These are phyloP conservation scores for Medicago lupulina DNA, from an alignment of 306 rosid genomes.

Conservation along the genomic window DNA sequence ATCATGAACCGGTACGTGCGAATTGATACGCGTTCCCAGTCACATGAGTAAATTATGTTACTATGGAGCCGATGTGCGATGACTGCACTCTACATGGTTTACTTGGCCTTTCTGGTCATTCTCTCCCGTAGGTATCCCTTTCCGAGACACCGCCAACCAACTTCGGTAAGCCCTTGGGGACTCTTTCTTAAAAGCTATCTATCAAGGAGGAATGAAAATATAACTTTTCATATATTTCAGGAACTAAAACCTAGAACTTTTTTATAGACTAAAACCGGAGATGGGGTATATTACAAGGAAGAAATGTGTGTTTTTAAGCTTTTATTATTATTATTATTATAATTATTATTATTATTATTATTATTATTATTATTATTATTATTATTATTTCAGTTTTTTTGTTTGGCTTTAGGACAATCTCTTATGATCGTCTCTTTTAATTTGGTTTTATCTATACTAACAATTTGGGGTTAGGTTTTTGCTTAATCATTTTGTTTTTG, in stretches of 20 bases:
- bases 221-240: not conserved
- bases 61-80: too few species aligned
- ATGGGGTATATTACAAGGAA: not conserved
- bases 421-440: constrained; percentile 18
- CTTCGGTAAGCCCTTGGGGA: not conserved
- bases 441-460: constrained; percentile 18
- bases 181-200: not conserved
- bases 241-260: not conserved
- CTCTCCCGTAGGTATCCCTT: not conserved
- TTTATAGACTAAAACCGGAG: not conserved
- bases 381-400: not conserved
- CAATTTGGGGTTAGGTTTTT: not conserved
- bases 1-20: too few species aligned
- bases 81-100: not conserved
- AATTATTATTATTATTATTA: not conserved
- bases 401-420: constrained; percentile 16
- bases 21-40: too few species aligned
- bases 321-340: not conserved
- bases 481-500: constrained; percentile 34
- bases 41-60: too few species aligned
- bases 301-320: not conserved
- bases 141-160: not conserved
- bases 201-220: not conserved
- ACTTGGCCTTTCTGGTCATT: not conserved
- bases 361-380: not conserved